Base-by-base conservation (phyloP, 1,284 basidiomycete species). In the Papiliotrema terrestris region DNA sequence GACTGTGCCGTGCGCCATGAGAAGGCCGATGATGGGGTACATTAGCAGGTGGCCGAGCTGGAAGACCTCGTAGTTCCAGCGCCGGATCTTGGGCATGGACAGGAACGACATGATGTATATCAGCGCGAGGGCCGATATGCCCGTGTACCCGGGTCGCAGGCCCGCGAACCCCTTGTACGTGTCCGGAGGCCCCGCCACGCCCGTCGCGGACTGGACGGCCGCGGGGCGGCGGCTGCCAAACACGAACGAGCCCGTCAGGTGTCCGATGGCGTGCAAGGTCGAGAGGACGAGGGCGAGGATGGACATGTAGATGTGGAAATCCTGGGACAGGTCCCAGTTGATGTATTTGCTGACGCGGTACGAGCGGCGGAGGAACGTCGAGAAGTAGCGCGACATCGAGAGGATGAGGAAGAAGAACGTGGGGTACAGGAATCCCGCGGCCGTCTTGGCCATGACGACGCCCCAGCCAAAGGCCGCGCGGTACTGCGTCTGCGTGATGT, bases 41-140 rank as follows among this genome's bases (percentile, higher is more conserved):
- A 68, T 68, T 35, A 68, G 60, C 22, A 68, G 57, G 47, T 68
- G 66, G 41, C 47, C 61, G 26, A 68, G 57, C 35, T 68, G 66
- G 48, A 68, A 68, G 0, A 59, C 41, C 53, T 68, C 66, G 39
- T 66, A 68, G 43, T 56, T 63, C 52, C 56, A 50, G 35, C 43
- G 45, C 19, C 66, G 43, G 23, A 68, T 50, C 51, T 53, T 55
- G 1, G 66, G 66, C 23, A 58, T 56, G 13, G 54, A 57, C 4
- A 59, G 39, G 2, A 54, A 15, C 11, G 59, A 57, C 45, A 68
- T 51, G 25, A 54, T 25, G 47, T 59, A 68, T 48, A 68, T 65
- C 19, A 63, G 53, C 20, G 51, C 51, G n/a, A 68, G 54, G 11
- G 64, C 59, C 1, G 58, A 39, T 20, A 68, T 41, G 26, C 66